Evolutionary conservation across 805 yeast genomes (phyloP).

Genomic region (Pichia kluyveri): DNA sequence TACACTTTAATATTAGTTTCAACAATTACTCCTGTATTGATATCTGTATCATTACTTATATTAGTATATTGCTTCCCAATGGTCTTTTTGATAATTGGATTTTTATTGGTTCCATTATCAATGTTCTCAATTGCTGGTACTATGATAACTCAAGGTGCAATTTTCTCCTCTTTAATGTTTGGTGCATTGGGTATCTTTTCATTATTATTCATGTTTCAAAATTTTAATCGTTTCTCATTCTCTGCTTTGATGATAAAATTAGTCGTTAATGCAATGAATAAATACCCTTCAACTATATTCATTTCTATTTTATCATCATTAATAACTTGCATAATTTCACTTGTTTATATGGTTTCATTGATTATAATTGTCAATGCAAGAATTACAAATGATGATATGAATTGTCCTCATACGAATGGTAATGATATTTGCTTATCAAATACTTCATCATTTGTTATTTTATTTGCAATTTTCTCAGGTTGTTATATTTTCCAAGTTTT

Average conservation of each 20-base stretch:
- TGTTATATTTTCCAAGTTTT: conserved; percentile 77
- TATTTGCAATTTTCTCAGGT: conserved; percentile 75
- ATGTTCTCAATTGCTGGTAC: conserved; percentile 17
- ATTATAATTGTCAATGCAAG: conserved; percentile 35
- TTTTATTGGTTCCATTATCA: conserved; percentile 16
- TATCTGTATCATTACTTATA: conserved; percentile 14
- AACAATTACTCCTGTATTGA: conserved; percentile 14
- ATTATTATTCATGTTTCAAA: conserved; percentile 17
- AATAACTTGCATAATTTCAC: conserved; percentile 43
- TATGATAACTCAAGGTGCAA: conserved; percentile 14
- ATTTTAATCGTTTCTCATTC: conserved; percentile 21
- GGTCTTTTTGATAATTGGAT: conserved; percentile 18
- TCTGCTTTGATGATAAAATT: conserved; percentile 22
- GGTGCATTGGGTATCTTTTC: conserved; percentile 15
- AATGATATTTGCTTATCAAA: conserved; percentile 24
- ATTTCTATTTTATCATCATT: conserved; percentile 35
- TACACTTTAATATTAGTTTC: conserved; percentile 6
- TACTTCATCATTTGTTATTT: conserved; percentile 23
- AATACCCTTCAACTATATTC: conserved; percentile 59
- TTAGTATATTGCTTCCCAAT: conserved; percentile 22
- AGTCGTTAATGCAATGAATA: conserved; percentile 68
- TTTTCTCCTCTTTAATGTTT: conserved; percentile 12
- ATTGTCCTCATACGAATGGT: conserved; percentile 28
- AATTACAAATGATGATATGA: conserved; percentile 40
- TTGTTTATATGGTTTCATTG: conserved; percentile 59